These are phyloP conservation scores for Paecilomyces fulvus DNA, from an alignment of 2,329 filamentous ascomycete genomes.

Conservation along the genomic window DNA sequence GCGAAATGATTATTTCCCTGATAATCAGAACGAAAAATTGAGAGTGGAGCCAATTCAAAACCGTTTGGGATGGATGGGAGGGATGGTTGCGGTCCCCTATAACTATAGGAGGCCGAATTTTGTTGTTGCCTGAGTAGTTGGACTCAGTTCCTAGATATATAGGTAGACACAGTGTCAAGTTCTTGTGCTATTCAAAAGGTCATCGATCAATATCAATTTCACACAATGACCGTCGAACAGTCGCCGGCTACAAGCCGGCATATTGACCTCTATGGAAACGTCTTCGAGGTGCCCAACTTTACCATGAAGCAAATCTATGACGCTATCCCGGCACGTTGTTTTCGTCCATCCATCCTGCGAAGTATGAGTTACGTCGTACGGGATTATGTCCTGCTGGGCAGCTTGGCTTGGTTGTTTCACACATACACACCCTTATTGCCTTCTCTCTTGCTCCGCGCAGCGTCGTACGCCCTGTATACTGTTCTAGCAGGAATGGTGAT, in stretches of 20 bases:
- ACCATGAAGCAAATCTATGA: not conserved
- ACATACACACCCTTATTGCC: not conserved
- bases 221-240: not conserved
- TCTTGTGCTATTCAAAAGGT: not conserved
- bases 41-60: not conserved
- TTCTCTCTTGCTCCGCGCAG: not conserved
- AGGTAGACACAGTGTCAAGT: not conserved
- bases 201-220: not conserved
- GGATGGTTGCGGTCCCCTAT: not conserved
- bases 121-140: not conserved
- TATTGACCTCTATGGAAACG: not conserved
- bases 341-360: not conserved
- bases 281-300: not conserved
- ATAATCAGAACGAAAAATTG: not conserved
- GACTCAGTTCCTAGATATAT: not conserved
- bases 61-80: not conserved
- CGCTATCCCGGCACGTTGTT: constrained; percentile 1
- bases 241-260: not conserved
- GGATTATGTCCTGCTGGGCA: not conserved
- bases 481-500: constrained; percentile 55
- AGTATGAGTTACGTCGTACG: constrained; percentile 1
- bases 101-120: not conserved
- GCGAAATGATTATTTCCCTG: not conserved
- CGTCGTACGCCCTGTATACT: constrained; percentile 38
- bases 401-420: not conserved